Conservation (phyloP, 768 basidiomycete species). For the Rubroboletus satanas region DNA sequence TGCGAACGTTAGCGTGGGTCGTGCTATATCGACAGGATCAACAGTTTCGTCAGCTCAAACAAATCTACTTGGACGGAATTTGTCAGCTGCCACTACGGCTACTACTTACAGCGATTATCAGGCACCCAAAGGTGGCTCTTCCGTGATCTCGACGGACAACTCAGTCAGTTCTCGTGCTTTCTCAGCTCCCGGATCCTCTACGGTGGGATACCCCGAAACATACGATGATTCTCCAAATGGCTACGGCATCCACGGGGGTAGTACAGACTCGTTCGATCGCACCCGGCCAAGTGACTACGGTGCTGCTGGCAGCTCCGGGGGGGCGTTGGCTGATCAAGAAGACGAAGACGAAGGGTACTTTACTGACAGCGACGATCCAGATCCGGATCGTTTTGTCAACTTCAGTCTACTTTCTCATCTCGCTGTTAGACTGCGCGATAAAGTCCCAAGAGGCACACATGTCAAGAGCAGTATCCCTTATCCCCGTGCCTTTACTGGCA, state of each 20-base stretch:
- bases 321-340: constrained; percentile 21
- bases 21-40: constrained; percentile 29
- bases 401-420: constrained; percentile 84
- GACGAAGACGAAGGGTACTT: constrained; percentile 33
- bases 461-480: constrained; percentile 93
- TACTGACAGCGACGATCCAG: constrained; percentile 55
- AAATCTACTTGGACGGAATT: constrained; percentile 23
- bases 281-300: constrained; percentile 18
- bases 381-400: constrained; percentile 79
- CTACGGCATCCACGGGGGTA: constrained; percentile 14
- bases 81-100: constrained; percentile 24
- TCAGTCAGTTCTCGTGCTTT: constrained; percentile 19
- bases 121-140: constrained; percentile 13
- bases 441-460: constrained; percentile 81
- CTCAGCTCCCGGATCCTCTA: constrained; percentile 24
- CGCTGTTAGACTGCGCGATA: constrained; percentile 84
- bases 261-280: constrained; percentile 27
- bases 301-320: constrained; percentile 14
- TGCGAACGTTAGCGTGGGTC: constrained; percentile 17
- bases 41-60: constrained; percentile 27
- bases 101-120: constrained; percentile 22
- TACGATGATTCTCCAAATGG: constrained; percentile 19
- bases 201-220: constrained; percentile 15
- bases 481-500: constrained; percentile 87
- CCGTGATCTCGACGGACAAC: constrained; percentile 10